A percentile compares a stretch with the other conserved stretches of the same genome.
Conservation (phyloP, 179 eudicot species). For the Beta macrorhiza region DNA sequence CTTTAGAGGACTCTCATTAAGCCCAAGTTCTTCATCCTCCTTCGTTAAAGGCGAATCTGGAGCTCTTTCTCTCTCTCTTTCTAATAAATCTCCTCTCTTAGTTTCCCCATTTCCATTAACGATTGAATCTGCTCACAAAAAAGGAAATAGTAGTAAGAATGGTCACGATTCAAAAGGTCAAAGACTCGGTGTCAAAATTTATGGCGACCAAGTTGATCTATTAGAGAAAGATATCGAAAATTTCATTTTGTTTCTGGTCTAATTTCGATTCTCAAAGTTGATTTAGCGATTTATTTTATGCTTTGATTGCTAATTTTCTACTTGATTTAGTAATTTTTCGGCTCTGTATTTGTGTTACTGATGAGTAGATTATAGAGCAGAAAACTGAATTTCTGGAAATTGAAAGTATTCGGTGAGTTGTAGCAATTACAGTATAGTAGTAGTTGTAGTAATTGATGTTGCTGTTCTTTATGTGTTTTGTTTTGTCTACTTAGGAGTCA, state of each 20-base stretch:
- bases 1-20: conserved; percentile 36
- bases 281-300: neutral
- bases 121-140: conserved; percentile 85
- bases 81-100: conserved; percentile 6
- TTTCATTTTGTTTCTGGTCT: no score
- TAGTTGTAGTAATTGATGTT: neutral
- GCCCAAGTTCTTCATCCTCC: conserved; percentile 50
- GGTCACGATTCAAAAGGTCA: conserved; percentile 63
- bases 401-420: neutral
- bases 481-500: no score
- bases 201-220: no score
- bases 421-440: neutral
- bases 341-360: no score
- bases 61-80: conserved; percentile 13
- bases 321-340: no score
- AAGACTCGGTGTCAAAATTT: no score
- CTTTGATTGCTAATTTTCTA: neutral
- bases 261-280: neutral
- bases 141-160: conserved; percentile 95
- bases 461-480: neutral
- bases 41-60: conserved; percentile 58
- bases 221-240: no score
- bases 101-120: conserved; percentile 47
- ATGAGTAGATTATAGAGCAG: neutral
- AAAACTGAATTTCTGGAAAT: neutral